Evolutionary conservation across 139 green algal species (phyloP).

Genomic region (Chlorella sp.): DNA sequence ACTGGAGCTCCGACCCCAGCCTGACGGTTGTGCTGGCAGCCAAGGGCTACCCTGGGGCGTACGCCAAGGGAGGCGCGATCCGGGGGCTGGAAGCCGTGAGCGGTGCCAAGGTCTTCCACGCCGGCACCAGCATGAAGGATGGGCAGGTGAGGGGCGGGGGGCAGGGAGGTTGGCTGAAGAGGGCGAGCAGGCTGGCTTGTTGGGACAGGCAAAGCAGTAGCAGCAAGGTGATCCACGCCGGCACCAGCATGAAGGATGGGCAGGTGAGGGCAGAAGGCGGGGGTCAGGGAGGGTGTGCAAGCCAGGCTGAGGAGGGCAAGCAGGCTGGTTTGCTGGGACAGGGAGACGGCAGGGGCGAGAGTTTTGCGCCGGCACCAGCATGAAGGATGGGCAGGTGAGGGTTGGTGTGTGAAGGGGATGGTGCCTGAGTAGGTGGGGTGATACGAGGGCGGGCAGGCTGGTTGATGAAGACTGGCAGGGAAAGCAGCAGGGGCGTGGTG

Average conservation of each 20-base stretch:
- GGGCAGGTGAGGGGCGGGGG: conserved; percentile 34
- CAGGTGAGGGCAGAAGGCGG: no score
- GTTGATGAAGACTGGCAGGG: no score
- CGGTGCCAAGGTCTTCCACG: conserved; percentile 91
- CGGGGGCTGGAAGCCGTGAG: conserved; percentile 61
- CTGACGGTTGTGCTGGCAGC: conserved; percentile 93
- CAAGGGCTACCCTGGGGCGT: conserved; percentile 94
- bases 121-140: conserved; percentile 70
- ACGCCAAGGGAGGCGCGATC: conserved; percentile 89
- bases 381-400: conserved; percentile 48
- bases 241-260: neutral
- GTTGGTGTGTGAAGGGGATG: neutral
- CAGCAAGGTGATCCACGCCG: neutral
- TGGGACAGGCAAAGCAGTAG: no score
- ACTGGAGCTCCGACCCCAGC: conserved; percentile 69
- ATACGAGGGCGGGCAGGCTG: neutral
- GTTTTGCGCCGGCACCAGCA: conserved; percentile 89
- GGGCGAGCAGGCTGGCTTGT: neutral
- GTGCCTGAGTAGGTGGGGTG: no score
- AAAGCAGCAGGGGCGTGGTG: neutral
- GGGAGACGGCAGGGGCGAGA: no score
- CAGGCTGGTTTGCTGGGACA: no score
- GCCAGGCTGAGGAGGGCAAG: no score
- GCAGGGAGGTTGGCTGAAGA: neutral
- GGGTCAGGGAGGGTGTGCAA: no score